phyloP scores from a whole-genome alignment of 139 green algal genomes.

The Bryopsis sp. region DNA sequence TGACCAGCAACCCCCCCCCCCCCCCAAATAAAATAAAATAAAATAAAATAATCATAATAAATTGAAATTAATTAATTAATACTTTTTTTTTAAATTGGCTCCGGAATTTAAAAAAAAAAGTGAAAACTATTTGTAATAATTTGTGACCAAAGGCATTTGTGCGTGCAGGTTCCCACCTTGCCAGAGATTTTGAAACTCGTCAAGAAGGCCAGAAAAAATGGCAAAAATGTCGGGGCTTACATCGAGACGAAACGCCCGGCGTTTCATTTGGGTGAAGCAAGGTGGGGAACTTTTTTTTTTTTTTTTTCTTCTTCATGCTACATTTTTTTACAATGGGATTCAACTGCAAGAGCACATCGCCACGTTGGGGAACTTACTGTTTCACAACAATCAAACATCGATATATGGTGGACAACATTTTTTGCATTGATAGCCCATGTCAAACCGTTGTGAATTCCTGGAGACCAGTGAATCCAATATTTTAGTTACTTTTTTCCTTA shows the following conservation, averaged over 20 bases:
- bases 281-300: neutral
- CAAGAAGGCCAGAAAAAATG: slow-evolving; percentile 5
- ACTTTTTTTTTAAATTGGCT: neutral
- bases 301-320: neutral
- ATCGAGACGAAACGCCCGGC: slow-evolving; percentile 12
- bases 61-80: neutral
- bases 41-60: neutral
- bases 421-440: neutral
- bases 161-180: slow-evolving; percentile 7
- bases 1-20: no score
- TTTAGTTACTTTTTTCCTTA: no score
- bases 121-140: neutral
- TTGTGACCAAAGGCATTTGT: neutral
- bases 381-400: neutral
- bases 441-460: neutral
- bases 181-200: slow-evolving; percentile 6
- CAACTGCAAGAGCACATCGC: no score
- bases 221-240: slow-evolving; percentile 14
- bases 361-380: neutral
- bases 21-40: neutral
- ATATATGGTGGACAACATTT: neutral
- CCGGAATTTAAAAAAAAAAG: neutral
- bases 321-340: no score
- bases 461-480: neutral
- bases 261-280: slow-evolving; percentile 1